Conservation (phyloP, 2,329 filamentous ascomycete species). For the Cryphonectria parasitica region DNA sequence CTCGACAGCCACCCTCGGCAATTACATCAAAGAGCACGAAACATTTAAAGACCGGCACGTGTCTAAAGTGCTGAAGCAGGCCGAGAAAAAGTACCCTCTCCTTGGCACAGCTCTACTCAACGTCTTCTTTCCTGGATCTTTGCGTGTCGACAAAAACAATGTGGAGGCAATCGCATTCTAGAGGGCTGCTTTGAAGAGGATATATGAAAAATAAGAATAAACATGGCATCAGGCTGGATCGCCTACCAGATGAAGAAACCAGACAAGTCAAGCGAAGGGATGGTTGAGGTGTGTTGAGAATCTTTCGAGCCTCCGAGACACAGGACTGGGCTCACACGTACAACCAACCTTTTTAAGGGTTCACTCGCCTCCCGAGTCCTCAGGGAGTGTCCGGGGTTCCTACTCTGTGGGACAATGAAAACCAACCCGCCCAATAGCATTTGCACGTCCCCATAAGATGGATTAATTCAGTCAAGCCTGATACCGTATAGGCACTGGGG, state of each 20-base stretch:
- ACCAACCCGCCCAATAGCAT: not conserved
- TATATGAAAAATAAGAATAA: not conserved
- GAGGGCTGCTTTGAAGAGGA: not conserved
- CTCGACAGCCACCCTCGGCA: too few species aligned
- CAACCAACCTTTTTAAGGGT: not conserved
- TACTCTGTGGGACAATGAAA: not conserved
- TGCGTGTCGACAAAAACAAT: not conserved
- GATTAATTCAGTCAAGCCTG: too few species aligned
- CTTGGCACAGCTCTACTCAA: not conserved
- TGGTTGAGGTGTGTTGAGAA: not conserved
- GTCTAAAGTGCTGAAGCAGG: not conserved
- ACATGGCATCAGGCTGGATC: not conserved
- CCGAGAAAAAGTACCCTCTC: not conserved
- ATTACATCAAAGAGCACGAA: not conserved
- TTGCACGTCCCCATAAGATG: too few species aligned
- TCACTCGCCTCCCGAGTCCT: not conserved
- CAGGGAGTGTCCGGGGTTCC: not conserved
- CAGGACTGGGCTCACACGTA: not conserved
- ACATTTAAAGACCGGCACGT: not conserved
- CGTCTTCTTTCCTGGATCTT: not conserved
- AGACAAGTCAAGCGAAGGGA: not conserved
- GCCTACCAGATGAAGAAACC: not conserved
- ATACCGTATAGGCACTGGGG: too few species aligned
- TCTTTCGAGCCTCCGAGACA: not conserved
- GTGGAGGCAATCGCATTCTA: not conserved